Base-by-base conservation (phyloP, 2,329 filamentous ascomycete species). In the Catunica adiposa region DNA sequence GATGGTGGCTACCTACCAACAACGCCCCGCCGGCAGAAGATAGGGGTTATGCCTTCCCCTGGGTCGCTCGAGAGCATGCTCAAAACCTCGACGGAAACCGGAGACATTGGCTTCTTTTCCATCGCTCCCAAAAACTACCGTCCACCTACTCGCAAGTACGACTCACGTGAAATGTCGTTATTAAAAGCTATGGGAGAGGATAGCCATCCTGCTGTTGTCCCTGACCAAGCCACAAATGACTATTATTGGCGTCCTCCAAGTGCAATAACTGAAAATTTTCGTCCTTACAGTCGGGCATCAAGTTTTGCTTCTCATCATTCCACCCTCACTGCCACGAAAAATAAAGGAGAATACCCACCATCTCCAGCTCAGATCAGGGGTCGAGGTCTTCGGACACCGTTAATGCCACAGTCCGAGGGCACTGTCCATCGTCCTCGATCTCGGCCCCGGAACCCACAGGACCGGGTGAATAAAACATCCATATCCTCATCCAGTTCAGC, bases 41-140 rank as follows among this genome's bases (percentile, higher is more conserved):
- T 58, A 31, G 53, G 40, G 2, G 65, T 74, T 53, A 68, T 74
- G 14, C 69, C 66, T 48, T 75, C 70, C 1, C 75, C 77, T 0
- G 76, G 73, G 3, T 75, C 75, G 1, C 66, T 82, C n/a, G 74
- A 80, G 61, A 75, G 77, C 64, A 82, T 83, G 79, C 69, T 83
- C 58, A 82, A 77, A 66, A 82, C 75, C 2, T 81, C 77, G 1
- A 82, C 79, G 0, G 80, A 83, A 62, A 80, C 78, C 7, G 79
- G 79, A n/a, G 78, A 83, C 61, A 79, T 80, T 60, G 78, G 78
- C 3, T 66, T 76, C 52, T 82, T 81, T 64, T 78, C 75, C 53
- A 77, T 79, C 61, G 71, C 69, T 50, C 68, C 73, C 26, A 55
- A 52, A 29, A 55, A 56, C 53, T 58, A 58, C 44, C 53, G 56